Conservation (phyloP, 176 grass and related monocot species). For the Hsuehochloa calcarea region DNA sequence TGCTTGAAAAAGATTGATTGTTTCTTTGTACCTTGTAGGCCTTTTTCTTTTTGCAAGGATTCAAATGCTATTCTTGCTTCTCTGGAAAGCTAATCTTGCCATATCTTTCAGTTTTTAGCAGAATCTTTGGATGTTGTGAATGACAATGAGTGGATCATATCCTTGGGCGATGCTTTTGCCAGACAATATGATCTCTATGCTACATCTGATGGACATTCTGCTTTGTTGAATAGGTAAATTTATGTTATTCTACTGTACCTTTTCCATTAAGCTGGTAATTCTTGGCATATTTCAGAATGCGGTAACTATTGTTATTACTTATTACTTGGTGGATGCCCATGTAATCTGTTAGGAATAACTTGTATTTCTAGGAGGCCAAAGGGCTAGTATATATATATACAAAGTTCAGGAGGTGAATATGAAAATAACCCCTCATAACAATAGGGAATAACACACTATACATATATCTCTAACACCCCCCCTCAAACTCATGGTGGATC, state of each 20-base stretch:
- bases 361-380: too few species aligned
- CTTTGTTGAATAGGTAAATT: constrained; percentile 82
- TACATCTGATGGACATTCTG: constrained; percentile 72
- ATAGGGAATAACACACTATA: too few species aligned
- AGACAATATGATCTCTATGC: constrained; percentile 85
- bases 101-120: constrained; percentile 74
- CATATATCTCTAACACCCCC: too few species aligned
- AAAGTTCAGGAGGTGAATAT: too few species aligned
- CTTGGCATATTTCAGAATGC: not conserved
- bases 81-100: constrained; percentile 41
- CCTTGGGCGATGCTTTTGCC: constrained; percentile 89
- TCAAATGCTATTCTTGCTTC: constrained; percentile 20
- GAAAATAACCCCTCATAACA: too few species aligned
- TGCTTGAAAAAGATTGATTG: not conserved
- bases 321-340: constrained; percentile 1
- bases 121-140: constrained; percentile 94
- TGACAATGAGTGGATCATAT: constrained; percentile 84
- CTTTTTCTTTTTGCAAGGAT: not conserved
- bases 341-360: too few species aligned
- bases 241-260: constrained; percentile 9
- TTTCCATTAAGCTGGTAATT: constrained; percentile 18
- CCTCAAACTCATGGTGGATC: too few species aligned
- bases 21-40: constrained; percentile 8
- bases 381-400: too few species aligned
- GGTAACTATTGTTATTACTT: not conserved